Evolutionary conservation across 352 stramenopile species (phyloP).

Genomic region (Globisporangium orthogonon): DNA sequence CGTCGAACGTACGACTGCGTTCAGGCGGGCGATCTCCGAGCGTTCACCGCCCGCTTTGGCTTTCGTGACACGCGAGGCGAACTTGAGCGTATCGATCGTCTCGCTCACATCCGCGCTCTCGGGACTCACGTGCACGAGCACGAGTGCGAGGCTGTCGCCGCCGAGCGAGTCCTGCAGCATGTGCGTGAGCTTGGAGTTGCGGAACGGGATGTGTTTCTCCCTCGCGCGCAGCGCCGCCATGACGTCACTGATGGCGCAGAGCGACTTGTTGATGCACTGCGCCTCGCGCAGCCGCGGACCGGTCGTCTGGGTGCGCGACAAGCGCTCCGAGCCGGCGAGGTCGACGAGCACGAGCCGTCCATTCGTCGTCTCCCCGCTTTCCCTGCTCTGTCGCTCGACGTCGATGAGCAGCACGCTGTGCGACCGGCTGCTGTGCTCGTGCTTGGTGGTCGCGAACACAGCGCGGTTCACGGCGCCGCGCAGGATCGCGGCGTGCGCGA

Average conservation of each 20-base stretch:
- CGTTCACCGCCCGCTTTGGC: constrained; percentile 40
- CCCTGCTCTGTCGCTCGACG: constrained; percentile 39
- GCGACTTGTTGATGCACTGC: constrained; percentile 80
- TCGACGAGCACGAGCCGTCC: constrained; percentile 70
- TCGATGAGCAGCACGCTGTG: constrained; percentile 61
- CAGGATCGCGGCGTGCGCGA: constrained; percentile 32
- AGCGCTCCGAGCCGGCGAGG: constrained; percentile 68
- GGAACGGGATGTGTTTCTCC: constrained; percentile 79
- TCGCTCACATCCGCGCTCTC: constrained; percentile 43
- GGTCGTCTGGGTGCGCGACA: constrained; percentile 43
- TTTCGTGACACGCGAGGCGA: constrained; percentile 52
- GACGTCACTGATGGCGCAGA: constrained; percentile 69
- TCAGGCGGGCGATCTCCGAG: constrained; percentile 52
- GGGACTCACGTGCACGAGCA: constrained; percentile 65
- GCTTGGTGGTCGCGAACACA: constrained; percentile 16
- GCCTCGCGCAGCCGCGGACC: constrained; percentile 43
- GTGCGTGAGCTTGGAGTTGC: constrained; percentile 84
- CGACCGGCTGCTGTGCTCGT: constrained; percentile 43
- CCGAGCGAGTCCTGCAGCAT: constrained; percentile 73
- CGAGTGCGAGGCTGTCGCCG: constrained; percentile 33
- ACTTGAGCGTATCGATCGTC: constrained; percentile 77
- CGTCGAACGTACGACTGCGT: constrained; percentile 39
- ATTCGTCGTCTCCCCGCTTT: constrained; percentile 26
- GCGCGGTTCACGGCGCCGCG: constrained; percentile 27
- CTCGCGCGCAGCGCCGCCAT: constrained; percentile 56